These are phyloP conservation scores for Populus ilicifolia DNA, from an alignment of 345 rosid species.

Conservation along the genomic window DNA sequence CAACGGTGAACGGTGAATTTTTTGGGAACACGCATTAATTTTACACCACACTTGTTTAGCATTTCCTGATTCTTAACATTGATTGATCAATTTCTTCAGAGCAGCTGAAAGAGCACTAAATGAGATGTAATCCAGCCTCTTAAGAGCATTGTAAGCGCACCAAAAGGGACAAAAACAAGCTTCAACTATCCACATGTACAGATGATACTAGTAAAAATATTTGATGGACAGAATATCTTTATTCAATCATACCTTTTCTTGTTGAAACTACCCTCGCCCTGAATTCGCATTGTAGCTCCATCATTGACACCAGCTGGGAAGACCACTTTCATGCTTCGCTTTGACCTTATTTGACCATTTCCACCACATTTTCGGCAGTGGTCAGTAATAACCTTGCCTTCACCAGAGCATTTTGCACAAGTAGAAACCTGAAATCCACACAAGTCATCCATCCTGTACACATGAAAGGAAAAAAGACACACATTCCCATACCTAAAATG, in stretches of 20 bases:
- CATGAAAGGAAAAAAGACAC: not conserved
- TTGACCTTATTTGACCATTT: constrained; percentile 53
- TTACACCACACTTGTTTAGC: too few species aligned
- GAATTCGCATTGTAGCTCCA: constrained; percentile 68
- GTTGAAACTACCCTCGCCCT: constrained; percentile 67
- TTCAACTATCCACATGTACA: too few species aligned
- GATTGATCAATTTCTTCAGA: too few species aligned
- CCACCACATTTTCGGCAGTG: constrained; percentile 63
- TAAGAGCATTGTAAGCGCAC: too few species aligned
- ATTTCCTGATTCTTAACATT: too few species aligned
- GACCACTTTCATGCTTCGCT: constrained; percentile 45
- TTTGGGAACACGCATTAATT: too few species aligned
- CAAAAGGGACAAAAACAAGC: too few species aligned
- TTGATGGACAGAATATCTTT: not conserved
- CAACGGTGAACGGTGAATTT: too few species aligned
- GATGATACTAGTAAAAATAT: too few species aligned
- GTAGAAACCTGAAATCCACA: constrained; percentile 66
- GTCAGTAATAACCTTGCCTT: constrained; percentile 75
- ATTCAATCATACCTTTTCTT: constrained; percentile 49
- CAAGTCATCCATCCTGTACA: constrained; percentile 19
- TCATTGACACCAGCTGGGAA: constrained; percentile 79
- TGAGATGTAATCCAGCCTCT: too few species aligned
- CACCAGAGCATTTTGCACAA: constrained; percentile 75
- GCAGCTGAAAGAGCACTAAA: too few species aligned
- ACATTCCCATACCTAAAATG: not conserved